Conservation (phyloP, 2,329 filamentous ascomycete genomes). For the Gremmenia infestans region DNA sequence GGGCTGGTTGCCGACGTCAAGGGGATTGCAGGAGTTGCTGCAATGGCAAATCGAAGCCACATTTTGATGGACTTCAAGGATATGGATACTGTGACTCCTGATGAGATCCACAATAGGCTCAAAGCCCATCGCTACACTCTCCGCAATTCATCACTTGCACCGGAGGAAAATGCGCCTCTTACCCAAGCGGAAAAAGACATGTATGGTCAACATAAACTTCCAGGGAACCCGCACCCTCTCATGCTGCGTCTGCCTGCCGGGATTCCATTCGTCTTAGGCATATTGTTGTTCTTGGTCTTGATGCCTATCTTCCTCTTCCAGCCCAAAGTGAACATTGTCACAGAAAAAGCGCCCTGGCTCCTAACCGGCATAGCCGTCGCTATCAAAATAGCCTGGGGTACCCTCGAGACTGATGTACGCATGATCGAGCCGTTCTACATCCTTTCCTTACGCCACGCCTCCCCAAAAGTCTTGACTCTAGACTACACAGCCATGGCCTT, state of each 20-base stretch:
- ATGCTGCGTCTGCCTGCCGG: slow-evolving; percentile 59
- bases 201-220: slow-evolving; percentile 44
- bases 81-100: slow-evolving; percentile 61
- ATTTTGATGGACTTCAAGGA: slow-evolving; percentile 71
- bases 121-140: slow-evolving; percentile 63
- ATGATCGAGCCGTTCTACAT: slow-evolving; percentile 74
- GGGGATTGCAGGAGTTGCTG: slow-evolving; percentile 68
- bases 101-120: slow-evolving; percentile 64
- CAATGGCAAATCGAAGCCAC: slow-evolving; percentile 69
- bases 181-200: slow-evolving; percentile 40
- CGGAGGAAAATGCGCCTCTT: slow-evolving; percentile 48
- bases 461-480: slow-evolving; percentile 59
- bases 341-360: slow-evolving; percentile 59
- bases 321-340: slow-evolving; percentile 46
- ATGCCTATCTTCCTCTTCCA: slow-evolving; percentile 59
- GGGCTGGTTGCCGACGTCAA: slow-evolving; percentile 64
- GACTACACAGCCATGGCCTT: slow-evolving; percentile 72
- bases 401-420: slow-evolving; percentile 63
- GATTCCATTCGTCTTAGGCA: slow-evolving; percentile 54
- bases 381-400: slow-evolving; percentile 64
- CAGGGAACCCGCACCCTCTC: slow-evolving; percentile 61
- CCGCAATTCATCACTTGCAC: slow-evolving; percentile 65
- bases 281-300: slow-evolving; percentile 51
- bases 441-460: slow-evolving; percentile 60
- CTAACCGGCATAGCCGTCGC: slow-evolving; percentile 60